These are phyloP conservation scores for Pseudogymnoascus sp. DNA, from an alignment of 2,329 filamentous ascomycete species.

Conservation along the genomic window DNA sequence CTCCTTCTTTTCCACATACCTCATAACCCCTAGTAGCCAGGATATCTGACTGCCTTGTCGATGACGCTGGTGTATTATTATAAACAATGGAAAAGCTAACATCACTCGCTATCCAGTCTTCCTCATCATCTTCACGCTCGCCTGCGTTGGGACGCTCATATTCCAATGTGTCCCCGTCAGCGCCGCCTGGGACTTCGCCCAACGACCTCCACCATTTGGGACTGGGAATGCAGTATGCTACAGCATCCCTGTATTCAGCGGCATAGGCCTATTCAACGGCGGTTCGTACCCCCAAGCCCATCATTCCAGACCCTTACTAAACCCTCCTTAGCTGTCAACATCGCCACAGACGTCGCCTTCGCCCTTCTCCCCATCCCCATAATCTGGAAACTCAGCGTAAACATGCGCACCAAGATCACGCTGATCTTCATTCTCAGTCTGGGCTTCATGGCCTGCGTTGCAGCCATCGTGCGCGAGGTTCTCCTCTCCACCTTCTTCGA, in stretches of 20 bases:
- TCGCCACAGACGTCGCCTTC: constrained; percentile 26
- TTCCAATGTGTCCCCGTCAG: constrained; percentile 39
- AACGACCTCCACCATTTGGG: constrained; percentile 21
- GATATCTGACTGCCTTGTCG: neutral
- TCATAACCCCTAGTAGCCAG: neutral
- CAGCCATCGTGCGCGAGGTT: constrained; percentile 36
- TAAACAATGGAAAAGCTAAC: constrained; percentile 15
- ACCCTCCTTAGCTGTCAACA: constrained; percentile 19
- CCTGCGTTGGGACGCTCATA: constrained; percentile 38
- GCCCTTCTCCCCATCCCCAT: constrained; percentile 36
- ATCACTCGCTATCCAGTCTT: constrained; percentile 28
- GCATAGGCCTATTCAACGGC: constrained; percentile 40
- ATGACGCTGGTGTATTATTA: neutral
- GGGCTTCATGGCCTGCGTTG: constrained; percentile 31
- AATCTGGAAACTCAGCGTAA: constrained; percentile 36
- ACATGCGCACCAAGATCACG: constrained; percentile 35
- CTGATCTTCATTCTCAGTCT: constrained; percentile 19
- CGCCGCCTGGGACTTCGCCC: constrained; percentile 36
- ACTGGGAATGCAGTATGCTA: constrained; percentile 34
- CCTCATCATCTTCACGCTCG: constrained; percentile 34
- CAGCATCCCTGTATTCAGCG: constrained; percentile 32
- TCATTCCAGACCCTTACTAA: neutral
- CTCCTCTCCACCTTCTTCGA: constrained; percentile 31
- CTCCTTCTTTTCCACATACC: neutral
- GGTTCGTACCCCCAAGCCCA: constrained; percentile 23